These are phyloP conservation scores for Diaporthe longicolla DNA, from an alignment of 2,329 filamentous ascomycete species.

Conservation along the genomic window DNA sequence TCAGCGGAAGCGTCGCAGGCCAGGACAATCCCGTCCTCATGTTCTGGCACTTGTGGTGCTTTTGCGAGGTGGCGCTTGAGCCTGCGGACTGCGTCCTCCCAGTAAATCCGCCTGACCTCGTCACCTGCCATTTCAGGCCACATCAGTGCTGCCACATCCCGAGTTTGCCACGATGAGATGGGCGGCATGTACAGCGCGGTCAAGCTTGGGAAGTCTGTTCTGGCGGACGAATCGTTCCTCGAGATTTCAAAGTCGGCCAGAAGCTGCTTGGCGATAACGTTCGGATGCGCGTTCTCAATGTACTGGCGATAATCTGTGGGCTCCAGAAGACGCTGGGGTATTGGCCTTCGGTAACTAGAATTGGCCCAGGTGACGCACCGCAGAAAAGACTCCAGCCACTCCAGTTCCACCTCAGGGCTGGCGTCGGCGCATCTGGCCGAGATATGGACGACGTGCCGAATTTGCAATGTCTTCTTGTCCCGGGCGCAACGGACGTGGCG, in stretches of 20 bases:
- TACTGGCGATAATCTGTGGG: slow-evolving; percentile 1
- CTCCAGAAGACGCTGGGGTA: background rate
- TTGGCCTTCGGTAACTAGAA: accelerated
- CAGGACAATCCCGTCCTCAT: slow-evolving; percentile 4
- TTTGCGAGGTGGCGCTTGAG: slow-evolving; percentile 11
- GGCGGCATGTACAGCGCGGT: slow-evolving; percentile 22
- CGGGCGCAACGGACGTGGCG: background rate
- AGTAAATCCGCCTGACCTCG: background rate
- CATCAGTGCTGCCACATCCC: background rate
- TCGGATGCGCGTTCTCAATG: background rate
- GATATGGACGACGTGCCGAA: background rate
- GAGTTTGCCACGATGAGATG: background rate
- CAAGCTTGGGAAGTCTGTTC: slow-evolving; percentile 8
- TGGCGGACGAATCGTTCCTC: background rate
- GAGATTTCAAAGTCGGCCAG: slow-evolving; percentile 1
- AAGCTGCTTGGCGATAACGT: background rate
- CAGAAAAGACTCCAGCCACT: slow-evolving; percentile 4
- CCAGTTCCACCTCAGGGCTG: background rate
- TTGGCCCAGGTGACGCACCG: background rate
- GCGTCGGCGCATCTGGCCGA: background rate
- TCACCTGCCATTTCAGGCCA: background rate
- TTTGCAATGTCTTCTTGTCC: background rate
- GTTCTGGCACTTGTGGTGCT: background rate
- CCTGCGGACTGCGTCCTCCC: background rate
- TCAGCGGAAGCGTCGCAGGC: slow-evolving; percentile 2